Base-by-base conservation (phyloP, 1,284 basidiomycete genomes). In the Ceratobasidium papillatum region DNA sequence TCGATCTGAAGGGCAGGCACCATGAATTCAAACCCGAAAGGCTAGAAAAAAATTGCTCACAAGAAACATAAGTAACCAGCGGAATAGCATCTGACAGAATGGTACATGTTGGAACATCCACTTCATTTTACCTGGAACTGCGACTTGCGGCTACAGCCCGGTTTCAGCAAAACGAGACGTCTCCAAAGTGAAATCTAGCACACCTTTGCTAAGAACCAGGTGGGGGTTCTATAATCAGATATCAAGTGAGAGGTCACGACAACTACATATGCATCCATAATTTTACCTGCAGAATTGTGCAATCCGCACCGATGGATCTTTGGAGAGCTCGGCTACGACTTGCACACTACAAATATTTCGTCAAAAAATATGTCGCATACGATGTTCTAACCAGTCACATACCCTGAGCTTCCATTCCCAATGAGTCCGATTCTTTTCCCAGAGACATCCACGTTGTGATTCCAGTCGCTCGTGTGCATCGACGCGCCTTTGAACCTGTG, bases 51-150 rank as follows among this genome's bases (percentile, higher is more conserved):
- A n/a, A 19, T 25, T 19, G 77, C 84, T 45, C 78, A 86, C 87
- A 74, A 80, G 81, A 30, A 81, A 80, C 83, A 86, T 86, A 51
- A 88, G 81, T 64, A 76, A 81, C 71, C 82, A 85, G 17, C 88
- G 83, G 78, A 89, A 87, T 36, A 80, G 78, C 51, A 84, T 80
- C 81, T 87, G 83, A 0, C 84, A 78, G 43, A 84, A 80, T 0
- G 88, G 88, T 34, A 89, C 77, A 78, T 85, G 78, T 0, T 83
- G 82, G 76, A 89, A 89, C 25, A 84, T 78, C 65, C 65, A 68
- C 36, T 68, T 68, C 38, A n/a, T 14, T 19, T 49, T n/a, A 3
- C 56, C 65, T 5, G 65, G 34, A 5, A 68, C n/a, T n/a, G 17
- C 12, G 2, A 30, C 30, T 51, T 66, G 64, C 5, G 64, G 64